A percentile compares a stretch with the other conserved stretches of the same genome.
phyloP scores from a whole-genome alignment of 176 grass and related monocot species.

The Oryza australiensis region DNA sequence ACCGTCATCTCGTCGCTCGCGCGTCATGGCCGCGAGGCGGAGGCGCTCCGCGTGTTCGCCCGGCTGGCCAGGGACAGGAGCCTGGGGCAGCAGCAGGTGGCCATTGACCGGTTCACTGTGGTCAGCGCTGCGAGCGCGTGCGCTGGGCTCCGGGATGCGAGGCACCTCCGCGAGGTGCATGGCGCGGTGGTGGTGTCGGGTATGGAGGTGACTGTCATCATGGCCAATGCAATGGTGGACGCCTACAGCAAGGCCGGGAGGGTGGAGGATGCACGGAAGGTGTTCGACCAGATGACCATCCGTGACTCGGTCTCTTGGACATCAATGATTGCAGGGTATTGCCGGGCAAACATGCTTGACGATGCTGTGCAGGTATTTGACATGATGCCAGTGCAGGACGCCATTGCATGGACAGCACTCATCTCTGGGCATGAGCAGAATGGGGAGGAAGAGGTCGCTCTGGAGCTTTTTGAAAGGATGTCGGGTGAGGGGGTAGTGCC shows the following conservation, averaged over 20 bases:
- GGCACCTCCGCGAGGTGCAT: conserved; percentile 54
- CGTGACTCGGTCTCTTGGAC: conserved; percentile 52
- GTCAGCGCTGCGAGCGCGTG: conserved; percentile 46
- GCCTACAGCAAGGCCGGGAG: conserved; percentile 57
- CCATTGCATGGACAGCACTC: conserved; percentile 63
- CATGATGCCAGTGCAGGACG: conserved; percentile 45
- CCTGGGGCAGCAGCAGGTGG: conserved; percentile 17
- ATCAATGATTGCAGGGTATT: conserved; percentile 56
- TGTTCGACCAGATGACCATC: conserved; percentile 47
- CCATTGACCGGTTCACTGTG: conserved; percentile 54
- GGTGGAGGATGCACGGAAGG: conserved; percentile 37
- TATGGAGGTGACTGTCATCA: conserved; percentile 57
- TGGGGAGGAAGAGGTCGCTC: conserved; percentile 50
- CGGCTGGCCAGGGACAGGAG: conserved; percentile 42
- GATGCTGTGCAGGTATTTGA: conserved; percentile 42
- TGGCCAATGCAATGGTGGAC: conserved; percentile 69
- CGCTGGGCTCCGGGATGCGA: conserved; percentile 34
- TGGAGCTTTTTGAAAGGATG: conserved; percentile 53
- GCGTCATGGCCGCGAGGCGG: conserved; percentile 27
- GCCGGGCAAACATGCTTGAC: conserved; percentile 32
- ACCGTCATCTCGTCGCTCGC: conserved; percentile 56
- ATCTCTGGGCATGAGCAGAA: conserved; percentile 79
- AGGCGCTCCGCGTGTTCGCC: conserved; percentile 38
- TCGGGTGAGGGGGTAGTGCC: conserved; percentile 38
- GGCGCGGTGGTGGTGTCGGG: conserved; percentile 31